Evolutionary conservation across 768 basidiomycete genomes (phyloP), one percentile per base, ranked within the genome.

Genomic region (Xerocomellus dryophilus): DNA sequence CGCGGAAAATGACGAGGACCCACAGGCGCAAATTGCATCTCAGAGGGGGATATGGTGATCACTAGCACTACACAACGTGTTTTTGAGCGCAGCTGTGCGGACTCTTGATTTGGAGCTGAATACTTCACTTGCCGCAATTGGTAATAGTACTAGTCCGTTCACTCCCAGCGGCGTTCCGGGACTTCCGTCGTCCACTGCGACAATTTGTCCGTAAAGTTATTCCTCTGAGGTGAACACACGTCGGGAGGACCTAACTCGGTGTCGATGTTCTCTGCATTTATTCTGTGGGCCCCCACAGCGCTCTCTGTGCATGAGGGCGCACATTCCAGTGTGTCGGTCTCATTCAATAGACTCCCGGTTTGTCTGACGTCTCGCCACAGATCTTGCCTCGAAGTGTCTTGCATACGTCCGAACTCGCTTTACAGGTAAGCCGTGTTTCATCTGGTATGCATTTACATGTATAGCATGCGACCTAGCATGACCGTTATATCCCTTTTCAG

Each of bases 21-120:
- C 57, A 71, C 68, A 51, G 58, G 59, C 12, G 50, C 47, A 62
- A 61, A 71, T 15, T 71, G 64, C 70, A 70, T 71, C 39, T 18
- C 25, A 23, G 15, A 7, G 35, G 21, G 25, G n/a, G 27, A 20
- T 43, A 14, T 54, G 48, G 35, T 46, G 54, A n/a, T 43, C 29
- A 32, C 39, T 43, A 9, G 43, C 41, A n/a, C n/a, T n/a, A n/a
- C n/a, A n/a, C 58, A 68, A 66, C 66, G 66, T 56, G 63, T 50
- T 60, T 25, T 41, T 21, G 41, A 38, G 17, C 1, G 7, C 46
- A 15, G 57, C 66, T 58, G 64, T 61, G 63, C 27, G 23, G 29
- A n/a, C 2, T 25, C 25, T 25, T 7, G 17, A 34, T 23, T 25
- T 25, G 6, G 27, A 7, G 45, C 32, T 50, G 43, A 61, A 50